Conservation (phyloP, 2,329 filamentous ascomycete species). For the Alternaria metachromatica region DNA sequence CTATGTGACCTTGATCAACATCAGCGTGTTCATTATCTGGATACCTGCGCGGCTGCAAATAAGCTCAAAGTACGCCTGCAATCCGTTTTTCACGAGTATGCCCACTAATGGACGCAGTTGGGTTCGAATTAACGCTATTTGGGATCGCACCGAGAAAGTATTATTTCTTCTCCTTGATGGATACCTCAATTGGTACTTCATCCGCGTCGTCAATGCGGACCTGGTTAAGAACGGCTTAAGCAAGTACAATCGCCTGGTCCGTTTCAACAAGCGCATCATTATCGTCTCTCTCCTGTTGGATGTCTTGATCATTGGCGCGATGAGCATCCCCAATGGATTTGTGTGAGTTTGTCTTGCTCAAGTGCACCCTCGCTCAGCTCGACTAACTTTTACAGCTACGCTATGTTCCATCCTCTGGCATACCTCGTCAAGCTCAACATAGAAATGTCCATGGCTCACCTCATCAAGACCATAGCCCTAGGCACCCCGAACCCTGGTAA, state of each 20-base stretch:
- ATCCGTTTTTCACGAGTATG: neutral
- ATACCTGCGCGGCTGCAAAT: constrained; percentile 38
- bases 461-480: constrained; percentile 46
- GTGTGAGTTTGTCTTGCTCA: constrained; percentile 36
- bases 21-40: constrained; percentile 40
- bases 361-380: neutral
- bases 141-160: constrained; percentile 37
- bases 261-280: constrained; percentile 37
- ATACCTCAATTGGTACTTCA: constrained; percentile 36
- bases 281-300: constrained; percentile 36
- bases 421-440: constrained; percentile 57
- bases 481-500: constrained; percentile 9
- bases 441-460: constrained; percentile 43
- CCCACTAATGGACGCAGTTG: constrained; percentile 9
- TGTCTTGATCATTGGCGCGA: constrained; percentile 51
- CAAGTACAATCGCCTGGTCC: constrained; percentile 36
- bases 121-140: constrained; percentile 33
- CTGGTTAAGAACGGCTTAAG: constrained; percentile 33
- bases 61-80: constrained; percentile 15
- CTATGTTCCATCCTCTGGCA: constrained; percentile 57
- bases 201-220: constrained; percentile 31
- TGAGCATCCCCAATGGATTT: constrained; percentile 51
- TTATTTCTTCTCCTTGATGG: constrained; percentile 32
- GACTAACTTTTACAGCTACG: constrained; percentile 39
- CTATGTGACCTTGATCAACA: constrained; percentile 33